Conservation (phyloP, 257 asterid genomes). For the Forsythia suspensa region DNA sequence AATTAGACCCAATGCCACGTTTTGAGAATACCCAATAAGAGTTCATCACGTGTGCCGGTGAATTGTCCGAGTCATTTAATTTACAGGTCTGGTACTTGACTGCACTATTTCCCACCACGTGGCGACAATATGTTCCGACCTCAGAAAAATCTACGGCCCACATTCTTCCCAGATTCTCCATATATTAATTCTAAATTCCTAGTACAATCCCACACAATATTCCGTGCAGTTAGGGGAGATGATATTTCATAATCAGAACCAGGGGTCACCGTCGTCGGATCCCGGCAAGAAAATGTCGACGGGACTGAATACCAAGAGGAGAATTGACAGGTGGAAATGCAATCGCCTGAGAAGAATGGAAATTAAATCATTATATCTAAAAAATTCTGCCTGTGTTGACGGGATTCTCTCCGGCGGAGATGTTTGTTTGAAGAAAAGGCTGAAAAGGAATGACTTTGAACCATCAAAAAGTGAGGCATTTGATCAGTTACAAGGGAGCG, state of each 20-base stretch:
- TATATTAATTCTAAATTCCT: neutral
- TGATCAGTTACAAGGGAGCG: too few relatives aligned
- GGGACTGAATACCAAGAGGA: neutral
- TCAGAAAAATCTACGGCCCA: constrained; percentile 7
- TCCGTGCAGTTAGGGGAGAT: constrained; percentile 1
- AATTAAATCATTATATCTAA: constrained; percentile 7
- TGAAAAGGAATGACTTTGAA: constrained; percentile 1
- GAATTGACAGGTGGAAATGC: neutral
- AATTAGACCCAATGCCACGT: neutral
- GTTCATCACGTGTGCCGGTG: neutral
- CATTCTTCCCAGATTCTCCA: neutral
- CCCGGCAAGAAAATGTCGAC: neutral
- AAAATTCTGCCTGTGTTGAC: constrained; percentile 1
- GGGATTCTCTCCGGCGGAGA: neutral
- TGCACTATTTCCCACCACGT: constrained; percentile 10
- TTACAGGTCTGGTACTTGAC: neutral
- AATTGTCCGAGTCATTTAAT: neutral
- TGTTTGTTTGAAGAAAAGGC: constrained; percentile 5
- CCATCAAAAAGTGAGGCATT: neutral
- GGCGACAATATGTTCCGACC: neutral
- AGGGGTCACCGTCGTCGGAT: constrained; percentile 7
- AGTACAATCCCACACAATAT: neutral
- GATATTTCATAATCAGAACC: constrained; percentile 17
- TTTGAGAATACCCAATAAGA: neutral
- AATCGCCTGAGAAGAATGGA: constrained; percentile 30